Base-by-base conservation (phyloP, 1,284 basidiomycete genomes). In the Ceratobasidium sp. region DNA sequence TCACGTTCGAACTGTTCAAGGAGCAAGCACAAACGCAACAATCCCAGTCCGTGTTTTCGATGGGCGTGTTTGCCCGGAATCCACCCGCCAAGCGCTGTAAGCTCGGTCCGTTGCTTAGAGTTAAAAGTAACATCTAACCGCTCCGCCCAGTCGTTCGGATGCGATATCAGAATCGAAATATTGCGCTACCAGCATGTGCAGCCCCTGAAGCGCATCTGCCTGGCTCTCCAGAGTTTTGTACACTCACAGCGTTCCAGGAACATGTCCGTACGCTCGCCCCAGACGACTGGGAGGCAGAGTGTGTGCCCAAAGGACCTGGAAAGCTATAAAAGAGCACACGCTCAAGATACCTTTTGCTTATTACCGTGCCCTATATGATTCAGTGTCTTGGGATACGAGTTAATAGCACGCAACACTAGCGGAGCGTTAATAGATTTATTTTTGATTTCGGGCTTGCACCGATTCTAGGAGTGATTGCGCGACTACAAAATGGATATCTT, bases 141-240 rank as follows among this genome's bases (percentile, higher is more conserved):
- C 18, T 14, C 23, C 18, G 9, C 34, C 30, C 26, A 92, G 90
- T 87, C 76, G 84, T 94, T 36, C 87, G 92, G 6, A 87, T 92
- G 83, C 86, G 92, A 28, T 92, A 93, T 77, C 89, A 92, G 79
- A 92, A 92, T 81, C 83, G 85, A 72, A 86, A 86, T 75, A 81
- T 93, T 79, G 72, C 81, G 0, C 81, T 94, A 6, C 92, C 92
- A 0, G 77, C 88, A 4, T 94, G 92, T 76, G 86, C 88, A 0
- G 84, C 84, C 1, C 81, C 85, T 64, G 90, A 89, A 2, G 85
- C 91, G 73, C 92, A 94, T 76, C 82, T 91, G 9, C 82, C 86
- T 1, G 92, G 91, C 0, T 84, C 83, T 9, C 92, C 92, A 0
- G 92, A 93, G 77, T 88, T 93, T 76, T 94, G 92, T 80, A 89